Evolutionary conservation across 208 protist genomes (phyloP), one percentile per base, ranked within the genome.

Genomic region (Angomonas desouzai): DNA sequence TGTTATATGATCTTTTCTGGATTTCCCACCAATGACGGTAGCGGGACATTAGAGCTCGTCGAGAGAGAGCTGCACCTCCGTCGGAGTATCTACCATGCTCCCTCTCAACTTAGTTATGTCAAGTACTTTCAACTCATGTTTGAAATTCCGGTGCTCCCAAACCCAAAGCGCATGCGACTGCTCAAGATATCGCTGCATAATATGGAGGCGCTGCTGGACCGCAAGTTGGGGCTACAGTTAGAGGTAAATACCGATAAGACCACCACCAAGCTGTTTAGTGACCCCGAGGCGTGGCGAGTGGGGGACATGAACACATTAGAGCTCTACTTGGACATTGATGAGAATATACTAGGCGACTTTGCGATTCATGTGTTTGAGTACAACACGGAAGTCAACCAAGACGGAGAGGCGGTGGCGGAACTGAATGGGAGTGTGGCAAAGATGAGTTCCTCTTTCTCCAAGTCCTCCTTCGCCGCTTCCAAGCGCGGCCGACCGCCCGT

Each of bases 111-210:
- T 75, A 83, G 70, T 61, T 92, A 89, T 67, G 77, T 81, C 60
- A 89, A 85, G 53, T 92, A 89, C 68, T 92, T 92, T 62, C 83
- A 84, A 64, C 71, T 92, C 27, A 78, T 92, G 48, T 80, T 92
- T 61, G 81, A 86, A 33, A 79, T 85, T 33, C 86, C 86, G 0
- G 71, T 78, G n/a, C 38, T 92, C 25, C 83, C 86, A 3, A 89
- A 83, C 53, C 72, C 71, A 29, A 75, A 76, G 48, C 76, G 86
- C 10, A 72, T 85, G 10, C 62, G 65, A 16, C 62, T 92, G 47
- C 57, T 55, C 2, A 70, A 71, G 1, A 68, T 88, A 7, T 85
- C 86, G 30, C 65, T 92, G 55, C 77, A 89, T 58, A 85, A 89
- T 59, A 72, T 85, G 71, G 69, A 76, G 25, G 30, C 68, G 1